Evolutionary conservation across 768 basidiomycete species (phyloP).

Genomic region (Cubamyces lactineus): DNA sequence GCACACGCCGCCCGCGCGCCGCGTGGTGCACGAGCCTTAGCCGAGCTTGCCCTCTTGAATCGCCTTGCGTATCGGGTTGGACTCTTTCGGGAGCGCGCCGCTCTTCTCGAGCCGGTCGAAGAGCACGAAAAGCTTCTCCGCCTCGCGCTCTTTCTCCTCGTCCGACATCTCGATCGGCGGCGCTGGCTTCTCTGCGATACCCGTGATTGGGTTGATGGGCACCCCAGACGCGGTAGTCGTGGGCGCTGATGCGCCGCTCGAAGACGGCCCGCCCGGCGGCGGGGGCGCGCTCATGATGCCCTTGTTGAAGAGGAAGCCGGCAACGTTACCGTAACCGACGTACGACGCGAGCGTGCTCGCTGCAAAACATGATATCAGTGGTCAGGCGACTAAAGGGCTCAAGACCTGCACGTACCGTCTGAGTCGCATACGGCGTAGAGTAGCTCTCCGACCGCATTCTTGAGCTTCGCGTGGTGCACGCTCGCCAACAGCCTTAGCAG

Average conservation of each 20-base stretch:
- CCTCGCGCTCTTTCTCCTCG: conserved; percentile 93
- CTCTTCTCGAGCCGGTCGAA: conserved; percentile 87
- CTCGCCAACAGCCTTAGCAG: conserved; percentile 76
- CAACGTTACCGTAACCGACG: conserved; percentile 94
- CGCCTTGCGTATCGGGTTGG: conserved; percentile 76
- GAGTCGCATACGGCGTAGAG: conserved; percentile 82
- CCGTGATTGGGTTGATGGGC: conserved; percentile 85
- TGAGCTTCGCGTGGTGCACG: conserved; percentile 72
- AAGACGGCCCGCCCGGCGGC: conserved; percentile 29
- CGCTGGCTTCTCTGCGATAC: conserved; percentile 52
- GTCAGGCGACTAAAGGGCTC: not conserved
- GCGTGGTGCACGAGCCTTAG: conserved; percentile 4
- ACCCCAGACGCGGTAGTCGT: conserved; percentile 40
- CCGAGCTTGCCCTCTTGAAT: conserved; percentile 51
- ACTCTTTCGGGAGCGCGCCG: conserved; percentile 64
- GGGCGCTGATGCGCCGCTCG: conserved; percentile 39
- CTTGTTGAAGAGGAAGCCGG: conserved; percentile 92
- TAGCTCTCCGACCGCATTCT: conserved; percentile 84
- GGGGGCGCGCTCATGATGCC: conserved; percentile 72
- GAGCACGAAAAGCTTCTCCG: conserved; percentile 88
- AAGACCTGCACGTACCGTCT: conserved; percentile 49
- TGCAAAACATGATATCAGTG: conserved; percentile 28
- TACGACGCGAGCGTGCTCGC: conserved; percentile 75
- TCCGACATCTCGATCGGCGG: conserved; percentile 75
- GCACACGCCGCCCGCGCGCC: not conserved